A percentile compares a stretch with the other conserved stretches of the same genome.
Conservation (phyloP, 129 eudicot genomes). For the Escallonia herrerae region DNA sequence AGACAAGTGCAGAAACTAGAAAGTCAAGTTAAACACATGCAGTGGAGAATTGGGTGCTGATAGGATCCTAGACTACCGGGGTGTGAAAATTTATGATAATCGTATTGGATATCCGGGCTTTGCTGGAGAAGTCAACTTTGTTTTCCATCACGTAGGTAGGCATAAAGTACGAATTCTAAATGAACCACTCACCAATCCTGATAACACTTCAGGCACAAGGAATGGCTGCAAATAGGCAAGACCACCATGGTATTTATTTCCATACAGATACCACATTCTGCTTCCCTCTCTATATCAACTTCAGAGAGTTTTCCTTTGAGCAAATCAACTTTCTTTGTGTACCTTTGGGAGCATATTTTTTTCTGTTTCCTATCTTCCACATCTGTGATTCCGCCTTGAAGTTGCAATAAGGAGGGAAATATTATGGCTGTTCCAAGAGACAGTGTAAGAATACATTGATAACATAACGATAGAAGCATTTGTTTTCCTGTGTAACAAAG, state of each 20-base stretch:
- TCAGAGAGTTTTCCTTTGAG: conserved; percentile 34
- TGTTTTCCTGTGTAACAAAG: not conserved
- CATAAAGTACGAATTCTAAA: too few species aligned
- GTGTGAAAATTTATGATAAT: too few species aligned
- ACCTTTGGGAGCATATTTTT: conserved; percentile 45
- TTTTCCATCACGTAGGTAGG: too few species aligned
- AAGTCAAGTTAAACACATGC: too few species aligned
- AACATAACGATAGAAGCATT: not conserved
- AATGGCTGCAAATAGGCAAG: conserved; percentile 64
- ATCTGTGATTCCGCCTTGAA: conserved; percentile 74
- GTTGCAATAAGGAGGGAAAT: conserved; percentile 79
- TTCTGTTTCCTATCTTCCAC: conserved; percentile 71
- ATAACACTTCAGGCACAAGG: conserved; percentile 66
- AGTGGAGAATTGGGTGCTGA: too few species aligned
- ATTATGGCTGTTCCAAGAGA: conserved; percentile 46
- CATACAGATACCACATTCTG: conserved; percentile 87
- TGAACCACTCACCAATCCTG: conserved; percentile 51
- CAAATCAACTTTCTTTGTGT: conserved; percentile 33
- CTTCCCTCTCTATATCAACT: conserved; percentile 58
- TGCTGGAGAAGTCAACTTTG: too few species aligned
- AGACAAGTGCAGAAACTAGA: too few species aligned
- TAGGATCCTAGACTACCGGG: too few species aligned
- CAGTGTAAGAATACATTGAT: not conserved
- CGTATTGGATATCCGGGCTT: too few species aligned
- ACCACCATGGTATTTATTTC: conserved; percentile 53